phyloP scores from a whole-genome alignment of 140 eudicot species.

The Anethum foeniculum region DNA sequence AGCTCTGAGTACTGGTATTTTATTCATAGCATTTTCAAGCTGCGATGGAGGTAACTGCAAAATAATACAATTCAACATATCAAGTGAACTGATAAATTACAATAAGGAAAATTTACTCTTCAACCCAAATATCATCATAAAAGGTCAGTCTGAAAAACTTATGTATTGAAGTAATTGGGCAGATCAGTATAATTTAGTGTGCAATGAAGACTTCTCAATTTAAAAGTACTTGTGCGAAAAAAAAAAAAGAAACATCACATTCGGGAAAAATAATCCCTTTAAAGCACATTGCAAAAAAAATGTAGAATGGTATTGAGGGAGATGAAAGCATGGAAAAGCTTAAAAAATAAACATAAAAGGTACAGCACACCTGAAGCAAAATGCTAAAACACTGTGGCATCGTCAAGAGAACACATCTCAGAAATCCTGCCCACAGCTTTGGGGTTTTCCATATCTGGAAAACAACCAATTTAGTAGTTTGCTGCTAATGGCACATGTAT shows the following conservation, averaged over 20 bases:
- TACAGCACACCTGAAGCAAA: conserved; percentile 73
- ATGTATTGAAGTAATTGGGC: background rate
- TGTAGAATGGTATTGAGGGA: background rate
- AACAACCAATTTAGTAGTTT: background rate
- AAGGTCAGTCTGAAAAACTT: background rate
- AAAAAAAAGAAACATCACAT: background rate
- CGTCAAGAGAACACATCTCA: conserved; percentile 81
- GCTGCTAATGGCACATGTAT: background rate
- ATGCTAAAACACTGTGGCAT: conserved; percentile 83
- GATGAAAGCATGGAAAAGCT: conserved; percentile 2
- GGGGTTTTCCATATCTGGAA: conserved; percentile 92
- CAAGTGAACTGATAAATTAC: background rate
- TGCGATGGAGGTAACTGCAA: conserved; percentile 82
- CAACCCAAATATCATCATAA: background rate
- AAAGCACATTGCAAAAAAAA: background rate
- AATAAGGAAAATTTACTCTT: background rate
- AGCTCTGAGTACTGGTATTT: conserved; percentile 59
- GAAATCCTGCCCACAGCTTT: conserved; percentile 95
- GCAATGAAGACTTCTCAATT: background rate
- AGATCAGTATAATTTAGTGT: background rate
- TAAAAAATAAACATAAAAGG: background rate
- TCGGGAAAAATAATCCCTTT: background rate
- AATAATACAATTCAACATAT: background rate
- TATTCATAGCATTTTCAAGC: conserved; percentile 78
- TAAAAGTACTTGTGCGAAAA: background rate